Evolutionary conservation across 1,139 yeast genomes (phyloP).

Genomic region (Spencermartinsiella ligniputridi): DNA sequence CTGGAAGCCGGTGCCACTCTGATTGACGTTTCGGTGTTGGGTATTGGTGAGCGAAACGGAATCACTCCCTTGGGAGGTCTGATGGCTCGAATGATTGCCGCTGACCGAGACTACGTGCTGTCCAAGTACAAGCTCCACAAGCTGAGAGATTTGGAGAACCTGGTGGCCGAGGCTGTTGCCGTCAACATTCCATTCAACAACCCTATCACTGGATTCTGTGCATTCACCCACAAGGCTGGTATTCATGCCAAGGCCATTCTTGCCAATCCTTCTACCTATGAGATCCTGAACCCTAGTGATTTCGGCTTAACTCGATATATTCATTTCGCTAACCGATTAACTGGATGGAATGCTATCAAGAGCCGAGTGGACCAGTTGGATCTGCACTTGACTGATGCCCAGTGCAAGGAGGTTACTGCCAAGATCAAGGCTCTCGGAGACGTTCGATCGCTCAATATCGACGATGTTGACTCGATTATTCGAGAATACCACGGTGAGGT

Average conservation of each 20-base stretch:
- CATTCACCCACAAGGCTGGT: constrained; percentile 99
- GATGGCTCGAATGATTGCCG: constrained; percentile 99
- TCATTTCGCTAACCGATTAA: constrained; percentile 94
- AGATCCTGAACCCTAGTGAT: constrained; percentile 90
- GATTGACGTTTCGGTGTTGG: constrained; percentile 92
- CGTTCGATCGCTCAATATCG: constrained; percentile 88
- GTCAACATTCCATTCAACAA: constrained; percentile 97
- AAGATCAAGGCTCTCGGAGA: constrained; percentile 95
- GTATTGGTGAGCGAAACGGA: constrained; percentile 99
- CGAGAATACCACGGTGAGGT: constrained; percentile 83
- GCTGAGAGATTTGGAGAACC: constrained; percentile 89
- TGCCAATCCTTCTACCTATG: constrained; percentile 97
- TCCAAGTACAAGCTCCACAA: constrained; percentile 94
- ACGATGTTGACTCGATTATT: constrained; percentile 95
- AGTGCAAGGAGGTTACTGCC: constrained; percentile 88
- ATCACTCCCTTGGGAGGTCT: constrained; percentile 96
- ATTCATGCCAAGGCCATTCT: constrained; percentile 98
- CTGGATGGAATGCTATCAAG: constrained; percentile 99
- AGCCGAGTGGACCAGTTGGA: constrained; percentile 97
- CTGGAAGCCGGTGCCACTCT: constrained; percentile 96
- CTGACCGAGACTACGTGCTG: constrained; percentile 93
- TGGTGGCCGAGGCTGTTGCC: constrained; percentile 96
- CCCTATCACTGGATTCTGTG: constrained; percentile 99
- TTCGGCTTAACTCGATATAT: constrained; percentile 94
- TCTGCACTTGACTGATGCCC: constrained; percentile 83